Conservation (phyloP, 2,329 filamentous ascomycete genomes). For the Hypoxylon sp. region DNA sequence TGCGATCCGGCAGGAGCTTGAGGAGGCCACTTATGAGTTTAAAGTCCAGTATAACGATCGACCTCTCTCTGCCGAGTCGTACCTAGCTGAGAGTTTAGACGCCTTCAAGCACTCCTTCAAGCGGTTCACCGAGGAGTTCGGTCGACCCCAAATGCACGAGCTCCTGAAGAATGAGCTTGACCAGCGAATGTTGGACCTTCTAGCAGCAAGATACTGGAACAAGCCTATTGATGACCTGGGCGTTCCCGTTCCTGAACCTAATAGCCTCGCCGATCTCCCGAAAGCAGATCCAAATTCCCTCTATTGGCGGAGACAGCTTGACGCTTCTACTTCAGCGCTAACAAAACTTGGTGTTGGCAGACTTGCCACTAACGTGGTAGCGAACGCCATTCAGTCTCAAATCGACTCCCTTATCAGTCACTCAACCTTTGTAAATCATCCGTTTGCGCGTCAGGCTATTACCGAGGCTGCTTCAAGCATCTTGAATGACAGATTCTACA, state of each 20-base stretch:
- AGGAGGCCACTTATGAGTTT: slow-evolving; percentile 98
- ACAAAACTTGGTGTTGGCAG: slow-evolving; percentile 96
- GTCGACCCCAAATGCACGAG: slow-evolving; percentile 87
- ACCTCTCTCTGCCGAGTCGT: slow-evolving; percentile 93
- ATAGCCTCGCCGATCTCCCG: slow-evolving; percentile 81
- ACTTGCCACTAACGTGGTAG: slow-evolving; percentile 90
- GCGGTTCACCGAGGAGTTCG: slow-evolving; percentile 89
- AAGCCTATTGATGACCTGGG: slow-evolving; percentile 89
- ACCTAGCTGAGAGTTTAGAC: slow-evolving; percentile 93
- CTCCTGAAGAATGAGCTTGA: slow-evolving; percentile 93
- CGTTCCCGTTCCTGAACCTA: slow-evolving; percentile 72
- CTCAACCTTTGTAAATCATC: slow-evolving; percentile 90
- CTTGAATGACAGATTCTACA: slow-evolving; percentile 93
- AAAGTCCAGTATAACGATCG: slow-evolving; percentile 99
- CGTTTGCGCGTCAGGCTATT: slow-evolving; percentile 93
- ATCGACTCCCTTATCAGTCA: slow-evolving; percentile 82
- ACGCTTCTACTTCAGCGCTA: slow-evolving; percentile 88
- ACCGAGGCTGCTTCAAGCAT: slow-evolving; percentile 90
- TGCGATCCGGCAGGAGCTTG: slow-evolving; percentile 92
- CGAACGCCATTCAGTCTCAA: slow-evolving; percentile 85
- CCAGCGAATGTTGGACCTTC: slow-evolving; percentile 91
- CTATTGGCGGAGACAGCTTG: slow-evolving; percentile 94
- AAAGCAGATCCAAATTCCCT: slow-evolving; percentile 86
- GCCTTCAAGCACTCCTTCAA: slow-evolving; percentile 99
- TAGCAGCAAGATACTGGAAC: slow-evolving; percentile 97